phyloP scores from a whole-genome alignment of 1,284 basidiomycete species.

The Ustilago vetiveriae region DNA sequence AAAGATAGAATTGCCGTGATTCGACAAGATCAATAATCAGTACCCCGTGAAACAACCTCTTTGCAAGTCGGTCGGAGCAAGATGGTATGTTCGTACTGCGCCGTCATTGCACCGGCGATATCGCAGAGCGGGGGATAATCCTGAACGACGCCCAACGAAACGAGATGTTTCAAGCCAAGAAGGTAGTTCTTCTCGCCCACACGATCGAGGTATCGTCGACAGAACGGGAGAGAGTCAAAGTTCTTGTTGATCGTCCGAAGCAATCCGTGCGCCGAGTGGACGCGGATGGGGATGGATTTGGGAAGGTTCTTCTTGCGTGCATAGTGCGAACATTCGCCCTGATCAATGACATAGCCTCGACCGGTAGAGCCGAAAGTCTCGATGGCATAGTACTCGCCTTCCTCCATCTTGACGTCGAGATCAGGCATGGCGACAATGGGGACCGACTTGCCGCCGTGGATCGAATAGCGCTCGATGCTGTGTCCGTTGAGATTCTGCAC shows the following conservation, averaged over 20 bases:
- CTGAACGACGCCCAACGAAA: slow-evolving; percentile 85
- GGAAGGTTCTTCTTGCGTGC: slow-evolving; percentile 74
- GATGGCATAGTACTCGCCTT: slow-evolving; percentile 98
- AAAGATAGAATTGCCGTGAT: too few relatives aligned
- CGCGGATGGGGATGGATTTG: slow-evolving; percentile 71
- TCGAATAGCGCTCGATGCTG: slow-evolving; percentile 63
- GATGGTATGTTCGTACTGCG: slow-evolving; percentile 66
- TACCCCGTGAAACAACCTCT: slow-evolving; percentile 92
- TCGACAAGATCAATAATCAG: slow-evolving; percentile 85
- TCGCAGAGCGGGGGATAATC: slow-evolving; percentile 96
- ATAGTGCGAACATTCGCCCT: slow-evolving; percentile 92
- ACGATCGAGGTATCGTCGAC: slow-evolving; percentile 84
- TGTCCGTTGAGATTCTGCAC: slow-evolving; percentile 66
- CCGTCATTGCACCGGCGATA: slow-evolving; percentile 62
- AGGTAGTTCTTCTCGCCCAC: slow-evolving; percentile 94
- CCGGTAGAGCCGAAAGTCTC: slow-evolving; percentile 99
- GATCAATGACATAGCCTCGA: slow-evolving; percentile 87
- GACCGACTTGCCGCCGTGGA: slow-evolving; percentile 78
- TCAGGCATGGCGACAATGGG: slow-evolving; percentile 80
- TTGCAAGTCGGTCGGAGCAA: slow-evolving; percentile 63
- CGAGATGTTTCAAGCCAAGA: slow-evolving; percentile 85
- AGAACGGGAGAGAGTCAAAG: slow-evolving; percentile 96
- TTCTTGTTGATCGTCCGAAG: slow-evolving; percentile 89
- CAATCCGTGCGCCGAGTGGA: slow-evolving; percentile 82
- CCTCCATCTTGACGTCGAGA: slow-evolving; percentile 96